Conservation (phyloP, 1,139 yeast species). For the Geotrichum histeridarum region DNA sequence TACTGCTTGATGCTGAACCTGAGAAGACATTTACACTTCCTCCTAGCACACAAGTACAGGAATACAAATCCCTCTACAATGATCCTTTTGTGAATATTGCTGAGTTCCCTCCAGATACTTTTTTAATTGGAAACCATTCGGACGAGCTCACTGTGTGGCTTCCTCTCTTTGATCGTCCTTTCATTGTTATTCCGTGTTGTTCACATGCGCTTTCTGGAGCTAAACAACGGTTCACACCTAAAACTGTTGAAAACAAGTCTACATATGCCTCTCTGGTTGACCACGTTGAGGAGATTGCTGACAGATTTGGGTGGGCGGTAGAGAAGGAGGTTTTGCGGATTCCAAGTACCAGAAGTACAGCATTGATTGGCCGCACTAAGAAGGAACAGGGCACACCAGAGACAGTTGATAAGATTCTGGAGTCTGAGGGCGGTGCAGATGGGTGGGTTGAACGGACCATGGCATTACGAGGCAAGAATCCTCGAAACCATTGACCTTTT, state of each 20-base stretch:
- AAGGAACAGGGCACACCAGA: conserved; percentile 35
- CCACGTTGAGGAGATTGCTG: conserved; percentile 68
- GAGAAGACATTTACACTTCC: conserved; percentile 28
- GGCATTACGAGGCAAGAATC: conserved; percentile 30
- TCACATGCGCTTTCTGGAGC: conserved; percentile 82
- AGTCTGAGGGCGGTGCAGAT: conserved; percentile 80
- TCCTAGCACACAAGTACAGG: conserved; percentile 1
- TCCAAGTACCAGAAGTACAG: conserved; percentile 92
- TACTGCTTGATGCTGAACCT: conserved; percentile 63
- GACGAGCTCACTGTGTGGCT: conserved; percentile 96
- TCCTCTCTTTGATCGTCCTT: conserved; percentile 80
- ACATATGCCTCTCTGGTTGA: conserved; percentile 81
- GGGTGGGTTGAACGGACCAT: conserved; percentile 69
- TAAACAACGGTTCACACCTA: conserved; percentile 56
- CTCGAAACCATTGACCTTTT: conserved; percentile 36
- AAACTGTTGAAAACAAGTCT: conserved; percentile 44
- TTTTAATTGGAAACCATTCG: conserved; percentile 89
- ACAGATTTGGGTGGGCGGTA: conserved; percentile 72
- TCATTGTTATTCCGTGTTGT: conserved; percentile 92
- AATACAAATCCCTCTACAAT: conserved; percentile 38
- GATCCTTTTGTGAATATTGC: conserved; percentile 63
- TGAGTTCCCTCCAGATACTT: conserved; percentile 63
- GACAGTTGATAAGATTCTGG: conserved; percentile 45
- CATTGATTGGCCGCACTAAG: conserved; percentile 61
- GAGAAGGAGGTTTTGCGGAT: conserved; percentile 85